A percentile compares a stretch with the other conserved stretches of the same genome.
Evolutionary conservation across 106 monocot genomes (phyloP).

Genomic region (Apostasia ramifera): DNA sequence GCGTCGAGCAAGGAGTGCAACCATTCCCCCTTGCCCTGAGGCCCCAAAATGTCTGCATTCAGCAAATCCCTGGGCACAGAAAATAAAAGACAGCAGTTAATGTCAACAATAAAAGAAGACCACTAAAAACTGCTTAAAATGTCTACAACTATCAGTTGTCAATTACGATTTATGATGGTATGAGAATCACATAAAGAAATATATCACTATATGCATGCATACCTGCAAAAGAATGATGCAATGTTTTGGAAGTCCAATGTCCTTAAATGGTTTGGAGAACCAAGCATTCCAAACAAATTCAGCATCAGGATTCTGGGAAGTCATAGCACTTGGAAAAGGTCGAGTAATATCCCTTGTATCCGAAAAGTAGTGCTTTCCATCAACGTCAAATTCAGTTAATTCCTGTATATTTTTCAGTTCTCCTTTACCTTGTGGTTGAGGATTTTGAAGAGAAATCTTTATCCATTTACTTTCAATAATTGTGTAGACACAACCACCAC

Average conservation of each 20-base stretch:
- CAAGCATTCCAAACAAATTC: slow-evolving; percentile 99
- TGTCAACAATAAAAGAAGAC: background rate
- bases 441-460: slow-evolving; percentile 70
- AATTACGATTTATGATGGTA: too few species aligned
- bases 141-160: too few species aligned
- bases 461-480: slow-evolving; percentile 88
- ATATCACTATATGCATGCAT: background rate
- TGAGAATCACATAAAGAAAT: background rate
- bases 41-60: slow-evolving; percentile 64
- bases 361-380: slow-evolving; percentile 93
- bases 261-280: slow-evolving; percentile 91
- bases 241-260: slow-evolving; percentile 76
- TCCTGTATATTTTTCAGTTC: slow-evolving; percentile 81
- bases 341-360: slow-evolving; percentile 91
- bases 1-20: slow-evolving; percentile 87
- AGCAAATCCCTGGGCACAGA: slow-evolving; percentile 79
- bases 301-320: slow-evolving; percentile 63
- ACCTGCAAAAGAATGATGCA: slow-evolving; percentile 95
- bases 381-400: slow-evolving; percentile 80
- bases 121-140: background rate
- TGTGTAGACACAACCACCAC: slow-evolving; percentile 85
- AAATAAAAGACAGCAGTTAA: slow-evolving; percentile 7
- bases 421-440: slow-evolving; percentile 80
- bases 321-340: slow-evolving; percentile 79
- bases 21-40: slow-evolving; percentile 42